Conservation (phyloP, 176 grass and related monocot species). For the Zea mays region DNA sequence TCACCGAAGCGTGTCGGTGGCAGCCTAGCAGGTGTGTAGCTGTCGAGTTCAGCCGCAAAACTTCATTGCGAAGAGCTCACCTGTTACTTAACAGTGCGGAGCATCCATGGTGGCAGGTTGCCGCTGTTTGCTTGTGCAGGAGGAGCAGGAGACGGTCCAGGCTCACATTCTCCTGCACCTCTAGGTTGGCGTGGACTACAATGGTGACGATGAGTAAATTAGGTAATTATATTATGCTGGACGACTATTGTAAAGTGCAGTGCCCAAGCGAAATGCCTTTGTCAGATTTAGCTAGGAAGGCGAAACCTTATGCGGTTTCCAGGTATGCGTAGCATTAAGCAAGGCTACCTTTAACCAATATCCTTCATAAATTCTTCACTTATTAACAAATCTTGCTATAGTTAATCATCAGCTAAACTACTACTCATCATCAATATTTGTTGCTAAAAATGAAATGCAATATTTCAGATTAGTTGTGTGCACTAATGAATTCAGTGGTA, state of each 20-base stretch:
- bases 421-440: background rate
- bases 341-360: too few species aligned
- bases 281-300: background rate
- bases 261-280: background rate
- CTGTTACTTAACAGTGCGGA: slow-evolving; percentile 23
- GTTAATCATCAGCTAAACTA: background rate
- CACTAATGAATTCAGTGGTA: slow-evolving; percentile 7
- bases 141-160: slow-evolving; percentile 2
- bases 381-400: background rate
- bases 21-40: background rate
- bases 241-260: slow-evolving; percentile 10
- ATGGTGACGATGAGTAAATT: background rate
- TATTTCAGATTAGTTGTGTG: background rate
- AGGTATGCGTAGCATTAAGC: background rate
- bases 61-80: slow-evolving; percentile 13
- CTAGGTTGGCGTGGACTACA: slow-evolving; percentile 37
- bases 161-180: slow-evolving; percentile 26
- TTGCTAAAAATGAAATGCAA: background rate
- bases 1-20: background rate
- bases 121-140: slow-evolving; percentile 27
- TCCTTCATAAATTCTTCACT: background rate
- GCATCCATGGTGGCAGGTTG: slow-evolving; percentile 53
- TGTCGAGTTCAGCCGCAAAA: background rate
- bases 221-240: background rate
- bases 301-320: background rate